Base-by-base conservation (phyloP, 2,329 filamentous ascomycete genomes). In the Colletotrichum sojae region DNA sequence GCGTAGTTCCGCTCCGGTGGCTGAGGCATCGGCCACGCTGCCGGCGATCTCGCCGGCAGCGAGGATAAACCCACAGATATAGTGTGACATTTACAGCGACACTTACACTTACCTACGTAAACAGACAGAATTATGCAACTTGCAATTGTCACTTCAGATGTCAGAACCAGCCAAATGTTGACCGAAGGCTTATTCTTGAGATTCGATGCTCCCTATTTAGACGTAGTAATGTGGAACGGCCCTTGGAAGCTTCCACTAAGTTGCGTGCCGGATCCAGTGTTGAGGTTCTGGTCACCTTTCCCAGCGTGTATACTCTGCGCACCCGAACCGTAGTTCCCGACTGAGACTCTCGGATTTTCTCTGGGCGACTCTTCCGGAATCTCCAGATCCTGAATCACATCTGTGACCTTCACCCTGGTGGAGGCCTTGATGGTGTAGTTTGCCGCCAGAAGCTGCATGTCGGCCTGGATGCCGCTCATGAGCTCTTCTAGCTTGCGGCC, bases 391-490 rank as follows among this genome's bases (percentile, higher is more conserved):
- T 18, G 9, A 20, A 48, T 18, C 45, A 48, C 18, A 6, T 18
- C 9, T 9, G 5, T 10, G 9, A 48, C 45, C n/a, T 6, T 48
- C 9, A 4, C 18, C 18, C n/a, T 48, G 20, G 72, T 71, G 52
- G 70, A 43, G 1, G 49, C 54, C 39, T 71, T 66, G 13, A 63
- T 43, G 6, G 67, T 36, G 52, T 45, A 58, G 48, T 71, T 70
- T 4, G 51, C 40, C 5, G 67, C 65, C 31, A 78, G 61, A 13
- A 78, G 69, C 45, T 76, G 71, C 10, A 77, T 15, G 45, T 78
- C 73, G 9, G 69, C 55, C 46, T 77, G 64, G n/a, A 78, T 76
- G 20, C 73, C 74, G 46, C 71, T 63, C 72, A 76, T 75, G 57
- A 78, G 69, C 4, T 22, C 69, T 58, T 78, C 75, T 5, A 75